Conservation (phyloP, 331 rosid genomes). For the Malus hybrid region DNA sequence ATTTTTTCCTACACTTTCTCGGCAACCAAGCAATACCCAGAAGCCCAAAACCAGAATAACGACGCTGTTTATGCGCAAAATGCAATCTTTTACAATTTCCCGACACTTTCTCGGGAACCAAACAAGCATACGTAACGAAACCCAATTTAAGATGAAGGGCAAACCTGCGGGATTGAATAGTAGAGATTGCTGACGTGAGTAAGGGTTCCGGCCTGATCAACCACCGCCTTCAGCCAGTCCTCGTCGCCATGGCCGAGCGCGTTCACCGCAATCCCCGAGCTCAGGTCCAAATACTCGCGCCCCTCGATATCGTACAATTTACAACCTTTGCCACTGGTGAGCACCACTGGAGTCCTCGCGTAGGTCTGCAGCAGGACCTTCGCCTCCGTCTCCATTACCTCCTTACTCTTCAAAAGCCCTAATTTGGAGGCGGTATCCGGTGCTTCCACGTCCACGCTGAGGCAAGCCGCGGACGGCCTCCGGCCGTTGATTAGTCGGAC, state of each 20-base stretch:
- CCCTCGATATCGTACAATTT: slow-evolving; percentile 62
- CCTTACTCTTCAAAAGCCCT: slow-evolving; percentile 25
- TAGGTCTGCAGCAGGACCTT: slow-evolving; percentile 59
- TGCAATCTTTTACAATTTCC: background rate
- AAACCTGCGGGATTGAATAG: slow-evolving; percentile 74
- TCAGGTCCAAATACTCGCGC: slow-evolving; percentile 62
- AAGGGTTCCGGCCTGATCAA: slow-evolving; percentile 59
- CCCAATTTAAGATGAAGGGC: background rate
- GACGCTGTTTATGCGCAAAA: background rate
- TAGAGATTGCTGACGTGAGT: slow-evolving; percentile 79
- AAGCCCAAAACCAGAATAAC: background rate
- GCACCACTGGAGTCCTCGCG: slow-evolving; percentile 55
- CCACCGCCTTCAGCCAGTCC: slow-evolving; percentile 68
- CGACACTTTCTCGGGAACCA: background rate
- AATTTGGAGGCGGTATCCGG: slow-evolving; percentile 3
- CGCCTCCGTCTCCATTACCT: slow-evolving; percentile 64
- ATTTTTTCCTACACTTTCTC: background rate
- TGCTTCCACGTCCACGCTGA: slow-evolving; percentile 19
- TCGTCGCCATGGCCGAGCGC: slow-evolving; percentile 72
- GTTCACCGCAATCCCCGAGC: slow-evolving; percentile 74
- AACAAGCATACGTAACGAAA: background rate
- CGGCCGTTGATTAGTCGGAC: background rate
- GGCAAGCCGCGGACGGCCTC: slow-evolving; percentile 19
- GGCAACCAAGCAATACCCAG: background rate
- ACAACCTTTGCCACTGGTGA: slow-evolving; percentile 57